Conservation (phyloP, 768 basidiomycete genomes). For the Amanita pseudoporphyria region DNA sequence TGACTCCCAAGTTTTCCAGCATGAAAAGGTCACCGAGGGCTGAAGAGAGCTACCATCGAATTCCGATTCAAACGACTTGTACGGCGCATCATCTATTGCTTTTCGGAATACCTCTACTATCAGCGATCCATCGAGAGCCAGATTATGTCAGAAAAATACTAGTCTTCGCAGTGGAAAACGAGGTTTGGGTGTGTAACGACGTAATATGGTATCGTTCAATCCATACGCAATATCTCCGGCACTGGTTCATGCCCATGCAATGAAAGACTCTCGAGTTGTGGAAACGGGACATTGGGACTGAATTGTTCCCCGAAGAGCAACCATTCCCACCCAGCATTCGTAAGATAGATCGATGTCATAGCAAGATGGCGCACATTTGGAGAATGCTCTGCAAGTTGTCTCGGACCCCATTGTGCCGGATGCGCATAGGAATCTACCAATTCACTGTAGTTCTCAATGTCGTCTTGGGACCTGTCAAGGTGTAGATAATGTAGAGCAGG, state of each 20-base stretch:
- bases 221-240: not conserved
- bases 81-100: too few species aligned
- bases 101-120: too few species aligned
- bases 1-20: too few species aligned
- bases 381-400: not conserved
- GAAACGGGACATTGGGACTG: not conserved
- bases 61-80: too few species aligned
- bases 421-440: not conserved
- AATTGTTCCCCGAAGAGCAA: not conserved
- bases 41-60: too few species aligned
- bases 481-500: conserved; percentile 6
- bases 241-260: not conserved
- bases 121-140: not conserved
- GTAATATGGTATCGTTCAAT: not conserved
- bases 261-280: not conserved
- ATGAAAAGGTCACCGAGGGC: too few species aligned
- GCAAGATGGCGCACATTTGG: not conserved
- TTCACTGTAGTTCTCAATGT: not conserved
- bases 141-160: not conserved
- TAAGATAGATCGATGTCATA: not conserved
- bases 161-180: not conserved
- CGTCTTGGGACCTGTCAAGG: conserved; percentile 6
- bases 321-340: not conserved
- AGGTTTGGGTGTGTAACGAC: not conserved
- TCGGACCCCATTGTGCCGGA: not conserved